Percentiles rank a stretch among this genome's conserved stretches.
phyloP scores from a whole-genome alignment of 345 rosid genomes.

The Lagerstroemia speciosa region DNA sequence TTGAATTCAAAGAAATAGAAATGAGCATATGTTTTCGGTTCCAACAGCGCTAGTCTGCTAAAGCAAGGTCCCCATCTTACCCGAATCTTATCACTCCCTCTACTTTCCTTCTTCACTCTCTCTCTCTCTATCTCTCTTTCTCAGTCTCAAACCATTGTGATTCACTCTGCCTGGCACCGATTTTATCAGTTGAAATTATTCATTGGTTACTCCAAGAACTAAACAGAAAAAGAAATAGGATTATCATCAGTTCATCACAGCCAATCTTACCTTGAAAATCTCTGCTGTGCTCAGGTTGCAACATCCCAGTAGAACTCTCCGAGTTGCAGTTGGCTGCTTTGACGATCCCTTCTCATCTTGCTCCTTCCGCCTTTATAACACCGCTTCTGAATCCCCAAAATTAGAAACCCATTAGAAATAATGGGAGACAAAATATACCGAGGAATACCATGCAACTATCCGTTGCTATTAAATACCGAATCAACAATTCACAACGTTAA shows the following conservation, averaged over 20 bases:
- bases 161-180: background rate
- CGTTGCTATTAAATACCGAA: constrained; percentile 1
- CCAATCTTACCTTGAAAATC: background rate
- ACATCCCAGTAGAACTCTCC: background rate
- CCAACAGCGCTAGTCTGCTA: background rate
- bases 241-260: background rate
- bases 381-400: background rate
- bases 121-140: background rate
- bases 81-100: background rate
- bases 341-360: background rate
- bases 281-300: background rate
- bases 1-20: constrained; percentile 42
- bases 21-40: background rate
- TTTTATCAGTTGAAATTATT: background rate
- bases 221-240: background rate
- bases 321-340: background rate
- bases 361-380: background rate
- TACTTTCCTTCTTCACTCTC: background rate
- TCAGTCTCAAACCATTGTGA: background rate
- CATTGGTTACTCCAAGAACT: background rate
- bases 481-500: background rate
- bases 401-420: background rate
- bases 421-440: background rate
- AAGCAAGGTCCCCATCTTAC: too few species aligned
- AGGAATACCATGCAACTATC: background rate